These are phyloP conservation scores for Cucurbita moschata DNA, from an alignment of 306 rosid genomes.

Conservation along the genomic window DNA sequence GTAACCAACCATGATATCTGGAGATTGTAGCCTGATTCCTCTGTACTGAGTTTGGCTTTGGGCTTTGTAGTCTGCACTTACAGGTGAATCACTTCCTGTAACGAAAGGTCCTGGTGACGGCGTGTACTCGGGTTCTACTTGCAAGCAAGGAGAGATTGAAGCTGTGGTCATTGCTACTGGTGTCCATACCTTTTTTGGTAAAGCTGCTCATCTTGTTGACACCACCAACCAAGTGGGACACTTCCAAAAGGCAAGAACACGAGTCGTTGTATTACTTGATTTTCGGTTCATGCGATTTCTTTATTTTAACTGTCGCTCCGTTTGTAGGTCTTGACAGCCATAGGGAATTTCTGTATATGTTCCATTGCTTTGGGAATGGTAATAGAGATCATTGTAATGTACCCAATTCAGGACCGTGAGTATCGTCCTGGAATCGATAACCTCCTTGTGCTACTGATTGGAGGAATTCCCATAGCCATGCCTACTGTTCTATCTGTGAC, in stretches of 20 bases:
- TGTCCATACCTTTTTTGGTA: conserved; percentile 94
- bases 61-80: conserved; percentile 78
- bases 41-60: conserved; percentile 5
- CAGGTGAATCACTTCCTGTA: conserved; percentile 92
- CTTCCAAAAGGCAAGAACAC: conserved; percentile 73
- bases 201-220: conserved; percentile 98
- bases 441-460: conserved; percentile 92
- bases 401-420: conserved; percentile 77
- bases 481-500: conserved; percentile 97
- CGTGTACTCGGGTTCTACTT: conserved; percentile 92
- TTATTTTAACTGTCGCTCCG: not conserved
- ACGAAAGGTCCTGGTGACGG: conserved; percentile 99
- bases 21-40: not conserved
- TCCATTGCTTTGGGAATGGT: conserved; percentile 93
- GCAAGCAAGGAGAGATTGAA: conserved; percentile 99
- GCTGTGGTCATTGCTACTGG: conserved; percentile 97
- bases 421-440: conserved; percentile 97
- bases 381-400: conserved; percentile 86
- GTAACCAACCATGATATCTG: not conserved
- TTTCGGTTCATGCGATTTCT: not conserved
- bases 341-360: conserved; percentile 97
- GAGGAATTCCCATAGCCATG: conserved; percentile 99
- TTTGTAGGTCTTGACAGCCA: conserved; percentile 85
- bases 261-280: not conserved
- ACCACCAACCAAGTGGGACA: conserved; percentile 96